Conservation (phyloP, 768 basidiomycete species). For the Chalciporus sphaerocephalus region DNA sequence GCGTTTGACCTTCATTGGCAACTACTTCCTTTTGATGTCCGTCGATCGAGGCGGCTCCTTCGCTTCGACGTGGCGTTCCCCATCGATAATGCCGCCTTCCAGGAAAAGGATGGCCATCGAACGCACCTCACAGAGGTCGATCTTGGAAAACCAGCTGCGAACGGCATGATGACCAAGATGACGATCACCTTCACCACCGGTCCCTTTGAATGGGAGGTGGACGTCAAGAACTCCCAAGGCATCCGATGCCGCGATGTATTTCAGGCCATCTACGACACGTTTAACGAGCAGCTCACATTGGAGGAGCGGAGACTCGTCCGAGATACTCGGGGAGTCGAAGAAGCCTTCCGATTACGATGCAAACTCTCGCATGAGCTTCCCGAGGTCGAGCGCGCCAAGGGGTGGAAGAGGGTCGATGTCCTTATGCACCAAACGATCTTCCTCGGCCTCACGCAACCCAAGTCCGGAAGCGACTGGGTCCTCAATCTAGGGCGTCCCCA, state of each 20-base stretch:
- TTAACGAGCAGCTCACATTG: conserved; percentile 40
- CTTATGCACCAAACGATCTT: conserved; percentile 51
- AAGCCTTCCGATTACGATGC: conserved; percentile 46
- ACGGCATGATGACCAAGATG: conserved; percentile 46
- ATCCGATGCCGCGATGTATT: conserved; percentile 58
- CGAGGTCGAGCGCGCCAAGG: conserved; percentile 40
- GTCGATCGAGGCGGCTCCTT: conserved; percentile 34
- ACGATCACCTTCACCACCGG: conserved; percentile 39
- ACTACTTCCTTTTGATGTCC: conserved; percentile 38
- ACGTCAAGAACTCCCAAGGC: conserved; percentile 40
- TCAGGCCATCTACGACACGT: conserved; percentile 49
- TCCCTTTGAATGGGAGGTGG: conserved; percentile 38
- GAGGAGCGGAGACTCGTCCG: conserved; percentile 39
- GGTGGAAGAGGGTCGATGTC: conserved; percentile 55
- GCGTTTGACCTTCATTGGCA: conserved; percentile 46
- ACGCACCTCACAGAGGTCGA: conserved; percentile 35
- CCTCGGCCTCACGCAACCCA: conserved; percentile 43
- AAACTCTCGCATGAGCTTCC: conserved; percentile 37
- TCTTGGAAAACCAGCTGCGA: conserved; percentile 40
- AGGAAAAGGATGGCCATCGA: conserved; percentile 17
- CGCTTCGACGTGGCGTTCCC: conserved; percentile 50
- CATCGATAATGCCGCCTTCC: conserved; percentile 32
- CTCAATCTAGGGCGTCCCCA: conserved; percentile 27
- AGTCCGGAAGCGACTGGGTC: conserved; percentile 34
- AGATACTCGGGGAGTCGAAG: conserved; percentile 32